Evolutionary conservation across 2,329 filamentous ascomycete genomes (phyloP), one percentile per base, ranked within the genome.

Genomic region (Pyricularia sp.): DNA sequence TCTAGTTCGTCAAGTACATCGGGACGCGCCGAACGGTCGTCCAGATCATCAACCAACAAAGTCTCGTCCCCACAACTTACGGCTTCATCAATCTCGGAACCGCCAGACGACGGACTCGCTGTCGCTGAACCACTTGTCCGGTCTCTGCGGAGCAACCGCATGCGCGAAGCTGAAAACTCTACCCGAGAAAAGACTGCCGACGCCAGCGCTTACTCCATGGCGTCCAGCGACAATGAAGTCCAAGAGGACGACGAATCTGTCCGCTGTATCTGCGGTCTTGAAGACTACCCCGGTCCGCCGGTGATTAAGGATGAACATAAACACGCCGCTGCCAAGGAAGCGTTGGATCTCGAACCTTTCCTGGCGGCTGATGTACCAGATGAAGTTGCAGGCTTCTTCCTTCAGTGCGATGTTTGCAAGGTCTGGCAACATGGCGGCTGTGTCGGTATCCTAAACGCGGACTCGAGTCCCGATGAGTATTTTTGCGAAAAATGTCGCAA

Each of bases 391-490:
- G 93, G 93, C 64, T 89, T 97, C 77, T 99, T 97, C 77, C 93
- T 99, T 69, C 93, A 97, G 79, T 99, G 94, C 83, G 94, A 97
- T 77, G 82, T 90, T 68, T 99, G 94, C 81, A 96, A 96, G 75
- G 94, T 97, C 68, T 99, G 93, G 94, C 94, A 99, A 75, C 94
- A 99, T 75, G 94, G 94, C 71, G 93, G 93, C 67, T 99, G 94
- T 73, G 93, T 99, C 66, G 93, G 94, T 67, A 96, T 99, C 72
- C 92, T 96, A 79, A 94, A 94, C 70, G 93, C 96, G 76, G 88
- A 90, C 70, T 88, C 89, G 74, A 93, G 91, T 69, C 94, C 94
- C 10, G 93, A 97, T 65, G 93, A 97, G 76, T 99, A 99, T 79
- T 99, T 94, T 74, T 99, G 94, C 78, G 94, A 99, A 78, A 85